phyloP scores from a whole-genome alignment of 805 yeast species.

The Lipomyces sp. region DNA sequence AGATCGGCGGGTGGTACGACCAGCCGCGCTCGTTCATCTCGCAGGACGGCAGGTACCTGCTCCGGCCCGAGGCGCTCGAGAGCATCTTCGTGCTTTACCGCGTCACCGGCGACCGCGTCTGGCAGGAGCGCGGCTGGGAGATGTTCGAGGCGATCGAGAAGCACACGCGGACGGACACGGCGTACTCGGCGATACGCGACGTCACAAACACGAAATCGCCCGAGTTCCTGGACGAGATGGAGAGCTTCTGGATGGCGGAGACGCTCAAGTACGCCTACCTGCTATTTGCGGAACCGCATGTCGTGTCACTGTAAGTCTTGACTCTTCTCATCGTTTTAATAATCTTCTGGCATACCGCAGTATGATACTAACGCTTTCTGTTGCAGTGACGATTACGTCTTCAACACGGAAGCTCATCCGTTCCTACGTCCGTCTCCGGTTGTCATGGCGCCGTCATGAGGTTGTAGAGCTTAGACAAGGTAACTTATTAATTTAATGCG shows the following conservation, averaged over 20 bases:
- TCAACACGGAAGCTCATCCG: conserved; percentile 65
- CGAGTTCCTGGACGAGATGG: conserved; percentile 37
- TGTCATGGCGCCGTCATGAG: conserved; percentile 10
- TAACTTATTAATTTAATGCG: background rate
- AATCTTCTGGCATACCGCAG: too few relatives aligned
- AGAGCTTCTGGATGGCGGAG: conserved; percentile 53
- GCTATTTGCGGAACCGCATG: conserved; percentile 44
- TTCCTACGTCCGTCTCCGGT: conserved; percentile 35
- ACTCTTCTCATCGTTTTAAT: background rate
- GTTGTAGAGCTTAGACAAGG: background rate
- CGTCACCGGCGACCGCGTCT: conserved; percentile 55
- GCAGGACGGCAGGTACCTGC: conserved; percentile 39
- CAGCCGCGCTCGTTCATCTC: conserved; percentile 24
- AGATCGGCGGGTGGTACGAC: conserved; percentile 29
- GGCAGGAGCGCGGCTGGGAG: conserved; percentile 55
- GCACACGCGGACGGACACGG: conserved; percentile 36
- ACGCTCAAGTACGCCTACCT: conserved; percentile 56
- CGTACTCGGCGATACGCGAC: conserved; percentile 43
- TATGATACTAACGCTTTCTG: background rate
- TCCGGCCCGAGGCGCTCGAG: conserved; percentile 62
- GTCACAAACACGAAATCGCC: conserved; percentile 38
- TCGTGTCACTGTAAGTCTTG: conserved; percentile 39
- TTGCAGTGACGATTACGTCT: conserved; percentile 48
- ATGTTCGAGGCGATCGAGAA: conserved; percentile 44
- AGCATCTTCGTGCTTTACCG: conserved; percentile 58